phyloP scores from a whole-genome alignment of 148 eudicot species.

The Rhododendron molle region DNA sequence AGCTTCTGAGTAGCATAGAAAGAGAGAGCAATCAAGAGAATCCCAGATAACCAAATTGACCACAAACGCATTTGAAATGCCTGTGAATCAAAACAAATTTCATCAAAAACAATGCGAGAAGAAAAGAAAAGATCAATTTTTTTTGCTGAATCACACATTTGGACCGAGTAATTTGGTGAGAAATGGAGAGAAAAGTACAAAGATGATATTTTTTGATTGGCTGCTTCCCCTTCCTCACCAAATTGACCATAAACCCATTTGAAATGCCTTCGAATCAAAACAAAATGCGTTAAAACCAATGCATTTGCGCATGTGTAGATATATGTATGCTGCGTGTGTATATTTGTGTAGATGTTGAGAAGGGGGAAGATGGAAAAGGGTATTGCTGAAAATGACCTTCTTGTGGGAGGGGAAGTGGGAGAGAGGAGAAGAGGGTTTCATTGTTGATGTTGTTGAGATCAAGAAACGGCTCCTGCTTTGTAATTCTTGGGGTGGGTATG shows the following conservation, averaged over 20 bases:
- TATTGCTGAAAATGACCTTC: not conserved
- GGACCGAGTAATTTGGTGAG: not conserved
- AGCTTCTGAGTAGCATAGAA: constrained; percentile 3
- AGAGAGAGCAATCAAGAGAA: not conserved
- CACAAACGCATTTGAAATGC: not conserved
- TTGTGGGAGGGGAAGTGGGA: not conserved
- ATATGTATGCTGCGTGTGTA: not conserved
- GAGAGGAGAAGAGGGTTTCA: not conserved
- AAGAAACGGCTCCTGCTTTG: not conserved
- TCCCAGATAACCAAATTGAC: not conserved
- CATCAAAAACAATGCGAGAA: not conserved
- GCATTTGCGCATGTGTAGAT: not conserved
- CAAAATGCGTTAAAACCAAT: not conserved
- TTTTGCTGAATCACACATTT: not conserved
- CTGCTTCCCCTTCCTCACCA: not conserved
- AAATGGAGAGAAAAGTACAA: not conserved
- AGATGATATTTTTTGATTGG: not conserved
- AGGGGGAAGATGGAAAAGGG: not conserved
- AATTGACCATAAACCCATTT: not conserved
- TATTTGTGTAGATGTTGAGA: not conserved
- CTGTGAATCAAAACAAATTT: not conserved
- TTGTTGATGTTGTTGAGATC: not conserved
- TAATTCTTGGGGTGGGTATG: not conserved
- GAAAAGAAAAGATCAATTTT: not conserved
- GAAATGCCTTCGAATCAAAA: not conserved